Evolutionary conservation across 306 rosid species (phyloP).

Genomic region (Cucumis sativus): Cucumber_9930_V3 NC_026660.2:25627001-25627500

Average conservation of each 20-base stretch:
- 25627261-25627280: constrained; percentile 86
- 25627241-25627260: constrained; percentile 89
- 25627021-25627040: constrained; percentile 87
- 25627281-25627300: constrained; percentile 86
- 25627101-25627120: constrained; percentile 11
- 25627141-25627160: constrained; percentile 31
- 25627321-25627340: constrained; percentile 60
- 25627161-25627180: constrained; percentile 12
- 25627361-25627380: constrained; percentile 91
- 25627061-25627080: constrained; percentile 55
- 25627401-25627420: constrained; percentile 77
- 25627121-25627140: constrained; percentile 13
- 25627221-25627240: constrained; percentile 98
- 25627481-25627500: constrained; percentile 55
- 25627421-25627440: constrained; percentile 84
- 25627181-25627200: constrained; percentile 57
- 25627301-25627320: constrained; percentile 70
- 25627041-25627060: constrained; percentile 46
- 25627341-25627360: constrained; percentile 74
- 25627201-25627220: constrained; percentile 99
- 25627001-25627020: constrained; percentile 92
- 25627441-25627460: constrained; percentile 88
- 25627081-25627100: constrained; percentile 38
- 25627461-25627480: constrained; percentile 67
- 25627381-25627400: constrained; percentile 92